Conservation (phyloP, 176 grass and related monocot species). For the Avena insularis region DNA sequence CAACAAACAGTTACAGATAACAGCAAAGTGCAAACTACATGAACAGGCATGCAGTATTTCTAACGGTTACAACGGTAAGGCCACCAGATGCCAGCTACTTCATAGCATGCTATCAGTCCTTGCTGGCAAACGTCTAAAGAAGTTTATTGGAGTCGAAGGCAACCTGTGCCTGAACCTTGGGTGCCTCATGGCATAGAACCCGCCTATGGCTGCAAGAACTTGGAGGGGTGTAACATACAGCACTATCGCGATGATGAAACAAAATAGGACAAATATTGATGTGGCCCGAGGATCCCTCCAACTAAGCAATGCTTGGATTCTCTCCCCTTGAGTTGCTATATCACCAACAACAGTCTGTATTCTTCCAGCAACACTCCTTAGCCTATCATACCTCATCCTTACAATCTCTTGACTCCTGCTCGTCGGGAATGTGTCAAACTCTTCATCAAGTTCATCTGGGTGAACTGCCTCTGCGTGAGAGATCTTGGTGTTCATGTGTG, state of each 20-base stretch:
- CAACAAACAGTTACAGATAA: slow-evolving; percentile 44
- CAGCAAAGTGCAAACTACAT: slow-evolving; percentile 34
- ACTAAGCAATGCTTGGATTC: slow-evolving; percentile 87
- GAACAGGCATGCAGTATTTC: slow-evolving; percentile 6
- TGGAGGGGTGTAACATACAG: slow-evolving; percentile 89
- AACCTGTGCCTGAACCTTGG: slow-evolving; percentile 90
- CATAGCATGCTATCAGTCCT: slow-evolving; percentile 91
- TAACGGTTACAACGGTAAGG: slow-evolving; percentile 40
- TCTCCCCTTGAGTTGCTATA: slow-evolving; percentile 94
- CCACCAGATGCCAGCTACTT: slow-evolving; percentile 29
- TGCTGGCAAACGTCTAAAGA: slow-evolving; percentile 83
- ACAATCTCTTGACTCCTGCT: slow-evolving; percentile 63
- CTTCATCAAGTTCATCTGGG: slow-evolving; percentile 90
- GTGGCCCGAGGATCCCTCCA: slow-evolving; percentile 97
- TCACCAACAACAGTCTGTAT: slow-evolving; percentile 95
- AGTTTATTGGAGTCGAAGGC: slow-evolving; percentile 75
- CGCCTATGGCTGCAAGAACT: slow-evolving; percentile 75
- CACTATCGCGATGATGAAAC: slow-evolving; percentile 73
- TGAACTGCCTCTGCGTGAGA: slow-evolving; percentile 90
- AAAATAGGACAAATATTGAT: slow-evolving; percentile 84
- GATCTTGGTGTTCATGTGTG: slow-evolving; percentile 99
- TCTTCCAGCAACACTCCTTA: slow-evolving; percentile 91
- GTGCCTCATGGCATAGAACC: slow-evolving; percentile 90
- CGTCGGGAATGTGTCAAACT: slow-evolving; percentile 91
- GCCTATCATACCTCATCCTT: slow-evolving; percentile 80